These are phyloP conservation scores for Lunularia cruciata DNA, from an alignment of 225 moss, liverwort and hornwort genomes.

Conservation along the genomic window DNA sequence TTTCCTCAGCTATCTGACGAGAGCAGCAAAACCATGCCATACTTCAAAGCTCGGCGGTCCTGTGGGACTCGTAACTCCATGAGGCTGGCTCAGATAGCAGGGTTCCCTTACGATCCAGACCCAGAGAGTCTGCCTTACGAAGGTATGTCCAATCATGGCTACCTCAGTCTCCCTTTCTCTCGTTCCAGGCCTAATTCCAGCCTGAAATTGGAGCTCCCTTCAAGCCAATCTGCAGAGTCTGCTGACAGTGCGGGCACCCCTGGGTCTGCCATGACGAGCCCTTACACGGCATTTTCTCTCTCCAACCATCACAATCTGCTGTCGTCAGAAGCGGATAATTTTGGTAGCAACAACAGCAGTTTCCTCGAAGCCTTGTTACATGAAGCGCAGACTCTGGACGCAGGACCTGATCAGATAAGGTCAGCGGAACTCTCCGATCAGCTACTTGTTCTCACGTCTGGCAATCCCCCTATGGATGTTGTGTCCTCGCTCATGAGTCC, in stretches of 20 bases:
- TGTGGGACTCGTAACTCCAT: slow-evolving; percentile 68
- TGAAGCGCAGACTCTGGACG: slow-evolving; percentile 71
- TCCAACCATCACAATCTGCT: slow-evolving; percentile 51
- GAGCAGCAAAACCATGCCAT: slow-evolving; percentile 70
- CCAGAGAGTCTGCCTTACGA: slow-evolving; percentile 59
- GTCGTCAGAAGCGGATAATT: slow-evolving; percentile 78
- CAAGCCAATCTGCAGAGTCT: slow-evolving; percentile 99
- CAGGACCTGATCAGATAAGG: slow-evolving; percentile 63
- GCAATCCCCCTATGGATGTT: slow-evolving; percentile 68
- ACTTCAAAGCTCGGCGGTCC: slow-evolving; percentile 67
- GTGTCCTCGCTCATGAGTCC: slow-evolving; percentile 67
- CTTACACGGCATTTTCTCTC: slow-evolving; percentile 58
- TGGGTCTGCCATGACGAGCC: slow-evolving; percentile 77
- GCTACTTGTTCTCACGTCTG: slow-evolving; percentile 72
- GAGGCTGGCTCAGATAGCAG: slow-evolving; percentile 64
- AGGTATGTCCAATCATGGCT: slow-evolving; percentile 61
- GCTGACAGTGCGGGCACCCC: slow-evolving; percentile 88
- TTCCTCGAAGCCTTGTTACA: slow-evolving; percentile 79
- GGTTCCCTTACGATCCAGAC: slow-evolving; percentile 76
- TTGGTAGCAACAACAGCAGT: slow-evolving; percentile 61
- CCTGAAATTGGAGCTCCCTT: slow-evolving; percentile 99
- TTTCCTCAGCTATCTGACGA: slow-evolving; percentile 74
- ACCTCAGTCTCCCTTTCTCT: slow-evolving; percentile 64
- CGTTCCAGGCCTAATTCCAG: slow-evolving; percentile 67
- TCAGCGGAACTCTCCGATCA: slow-evolving; percentile 78